These are phyloP conservation scores for Penicillium corylophilum DNA, from an alignment of 2,329 filamentous ascomycete genomes.

Conservation along the genomic window DNA sequence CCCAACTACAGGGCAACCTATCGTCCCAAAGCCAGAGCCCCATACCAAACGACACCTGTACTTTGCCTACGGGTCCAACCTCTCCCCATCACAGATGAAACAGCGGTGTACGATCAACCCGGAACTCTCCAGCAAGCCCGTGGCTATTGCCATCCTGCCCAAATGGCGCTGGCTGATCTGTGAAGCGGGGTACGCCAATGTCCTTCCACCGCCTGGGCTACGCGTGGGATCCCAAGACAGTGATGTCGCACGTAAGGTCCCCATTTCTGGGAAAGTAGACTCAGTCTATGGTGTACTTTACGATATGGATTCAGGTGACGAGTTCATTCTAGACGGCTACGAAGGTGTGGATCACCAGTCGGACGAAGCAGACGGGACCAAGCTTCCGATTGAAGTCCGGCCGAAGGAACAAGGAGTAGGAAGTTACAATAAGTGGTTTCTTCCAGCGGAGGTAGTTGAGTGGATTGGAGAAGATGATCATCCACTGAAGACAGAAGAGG, in stretches of 20 bases:
- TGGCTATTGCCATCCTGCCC: conserved; percentile 41
- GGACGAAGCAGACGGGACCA: conserved; percentile 1
- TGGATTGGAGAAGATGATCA: conserved; percentile 31
- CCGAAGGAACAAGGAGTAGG: conserved; percentile 35
- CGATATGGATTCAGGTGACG: conserved; percentile 39
- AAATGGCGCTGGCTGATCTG: conserved; percentile 45
- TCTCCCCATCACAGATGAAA: conserved; percentile 43
- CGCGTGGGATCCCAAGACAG: conserved; percentile 22
- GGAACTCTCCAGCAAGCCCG: conserved; percentile 32
- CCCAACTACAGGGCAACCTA: conserved; percentile 13
- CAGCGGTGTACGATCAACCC: conserved; percentile 37
- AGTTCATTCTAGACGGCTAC: conserved; percentile 38
- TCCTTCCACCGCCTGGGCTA: conserved; percentile 30
- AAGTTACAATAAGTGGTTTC: conserved; percentile 41
- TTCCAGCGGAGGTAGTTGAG: conserved; percentile 27
- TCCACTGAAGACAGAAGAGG: conserved; percentile 1
- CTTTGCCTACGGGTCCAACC: conserved; percentile 47
- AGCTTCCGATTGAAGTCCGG: conserved; percentile 18
- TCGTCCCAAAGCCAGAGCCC: conserved; percentile 13
- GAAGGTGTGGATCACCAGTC: conserved; percentile 35
- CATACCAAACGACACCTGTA: conserved; percentile 33
- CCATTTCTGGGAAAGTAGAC: conserved; percentile 25
- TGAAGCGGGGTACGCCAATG: conserved; percentile 43
- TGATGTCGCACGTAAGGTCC: conserved; percentile 15
- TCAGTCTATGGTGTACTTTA: conserved; percentile 44